phyloP scores from a whole-genome alignment of 176 grass and related monocot genomes.

The Oryza nivara region DNA sequence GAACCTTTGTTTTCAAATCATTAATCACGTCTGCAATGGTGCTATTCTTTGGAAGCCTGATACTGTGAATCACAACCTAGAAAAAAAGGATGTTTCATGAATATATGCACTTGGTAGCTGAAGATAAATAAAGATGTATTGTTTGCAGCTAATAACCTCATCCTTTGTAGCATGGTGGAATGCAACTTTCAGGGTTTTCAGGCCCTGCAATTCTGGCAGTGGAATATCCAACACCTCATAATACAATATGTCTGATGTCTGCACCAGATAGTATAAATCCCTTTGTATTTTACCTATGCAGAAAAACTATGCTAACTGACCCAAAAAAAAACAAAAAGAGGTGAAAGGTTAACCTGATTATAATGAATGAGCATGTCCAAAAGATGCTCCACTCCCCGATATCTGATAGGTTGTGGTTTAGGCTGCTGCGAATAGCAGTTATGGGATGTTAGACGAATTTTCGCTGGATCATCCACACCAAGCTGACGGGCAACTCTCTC shows the following conservation, averaged over 20 bases:
- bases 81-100: slow-evolving; percentile 35
- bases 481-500: slow-evolving; percentile 75
- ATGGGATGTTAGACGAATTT: slow-evolving; percentile 92
- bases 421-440: slow-evolving; percentile 98
- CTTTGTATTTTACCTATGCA: background rate
- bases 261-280: slow-evolving; percentile 26
- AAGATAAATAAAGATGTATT: slow-evolving; percentile 27
- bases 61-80: slow-evolving; percentile 82
- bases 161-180: slow-evolving; percentile 95
- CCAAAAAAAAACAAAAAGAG: slow-evolving; percentile 13
- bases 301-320: slow-evolving; percentile 40
- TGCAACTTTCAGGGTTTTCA: slow-evolving; percentile 96
- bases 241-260: slow-evolving; percentile 92
- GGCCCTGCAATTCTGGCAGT: slow-evolving; percentile 85
- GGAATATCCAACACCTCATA: slow-evolving; percentile 97
- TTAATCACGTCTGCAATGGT: slow-evolving; percentile 84
- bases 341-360: slow-evolving; percentile 62
- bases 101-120: slow-evolving; percentile 37
- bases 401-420: slow-evolving; percentile 90
- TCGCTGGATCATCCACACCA: slow-evolving; percentile 78
- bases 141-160: slow-evolving; percentile 60
- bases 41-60: slow-evolving; percentile 94
- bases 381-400: slow-evolving; percentile 78
- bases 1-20: slow-evolving; percentile 91
- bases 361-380: slow-evolving; percentile 95